A percentile compares a stretch with the other conserved stretches of the same genome.
Conservation (phyloP, 2,329 filamentous ascomycete genomes). For the Dactylonectria estremocensis region DNA sequence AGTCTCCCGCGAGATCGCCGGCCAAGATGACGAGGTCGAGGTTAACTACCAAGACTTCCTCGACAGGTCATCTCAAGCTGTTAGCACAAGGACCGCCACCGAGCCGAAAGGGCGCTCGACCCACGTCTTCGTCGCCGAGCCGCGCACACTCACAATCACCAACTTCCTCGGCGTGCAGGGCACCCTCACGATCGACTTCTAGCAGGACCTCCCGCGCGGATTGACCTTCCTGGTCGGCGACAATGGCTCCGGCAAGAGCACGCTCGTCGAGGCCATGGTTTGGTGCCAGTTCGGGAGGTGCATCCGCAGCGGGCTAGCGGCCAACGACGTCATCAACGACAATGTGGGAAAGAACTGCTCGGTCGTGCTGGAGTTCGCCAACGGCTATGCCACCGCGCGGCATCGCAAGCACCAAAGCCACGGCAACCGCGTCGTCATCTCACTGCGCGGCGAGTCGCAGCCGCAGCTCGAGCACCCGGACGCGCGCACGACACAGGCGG, state of each 20-base stretch:
- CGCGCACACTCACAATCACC: slow-evolving; percentile 35
- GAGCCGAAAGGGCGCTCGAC: slow-evolving; percentile 19
- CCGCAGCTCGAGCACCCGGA: slow-evolving; percentile 30
- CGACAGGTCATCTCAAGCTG: slow-evolving; percentile 16
- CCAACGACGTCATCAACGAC: slow-evolving; percentile 33
- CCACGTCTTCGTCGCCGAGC: slow-evolving; percentile 38
- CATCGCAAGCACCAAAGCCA: slow-evolving; percentile 37
- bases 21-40: slow-evolving; percentile 18
- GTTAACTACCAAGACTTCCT: slow-evolving; percentile 34
- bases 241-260: slow-evolving; percentile 45
- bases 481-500: slow-evolving; percentile 27
- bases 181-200: slow-evolving; percentile 34
- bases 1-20: slow-evolving; percentile 11
- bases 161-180: slow-evolving; percentile 43
- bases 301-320: too few species aligned
- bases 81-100: slow-evolving; percentile 19
- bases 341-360: slow-evolving; percentile 36
- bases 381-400: slow-evolving; percentile 38
- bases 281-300: slow-evolving; percentile 28
- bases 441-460: slow-evolving; percentile 29
- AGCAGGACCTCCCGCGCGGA: slow-evolving; percentile 31
- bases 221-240: slow-evolving; percentile 37
- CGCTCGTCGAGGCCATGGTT: slow-evolving; percentile 34
- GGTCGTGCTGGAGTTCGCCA: slow-evolving; percentile 39
- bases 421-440: slow-evolving; percentile 34